Percentiles rank a stretch among this genome's conserved stretches.
Conservation (phyloP, 768 basidiomycete genomes). For the Suillus variegatus region DNA sequence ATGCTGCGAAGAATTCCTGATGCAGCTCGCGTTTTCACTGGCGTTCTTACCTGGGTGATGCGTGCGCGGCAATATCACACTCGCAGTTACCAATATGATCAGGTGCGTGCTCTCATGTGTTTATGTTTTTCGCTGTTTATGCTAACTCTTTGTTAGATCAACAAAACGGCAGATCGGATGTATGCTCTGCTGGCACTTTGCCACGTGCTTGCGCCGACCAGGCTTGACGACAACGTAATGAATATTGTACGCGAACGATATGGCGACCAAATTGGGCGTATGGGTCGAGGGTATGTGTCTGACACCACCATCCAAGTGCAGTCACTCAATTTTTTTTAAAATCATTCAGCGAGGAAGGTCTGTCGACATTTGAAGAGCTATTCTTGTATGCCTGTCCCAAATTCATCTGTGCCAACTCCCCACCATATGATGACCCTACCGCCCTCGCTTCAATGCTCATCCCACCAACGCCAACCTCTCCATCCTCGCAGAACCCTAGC, state of each 20-base stretch:
- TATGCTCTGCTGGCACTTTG: constrained; percentile 94
- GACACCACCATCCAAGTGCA: constrained; percentile 3
- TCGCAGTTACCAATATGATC: constrained; percentile 94
- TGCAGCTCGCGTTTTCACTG: constrained; percentile 91
- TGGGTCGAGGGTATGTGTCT: constrained; percentile 74
- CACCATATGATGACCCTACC: constrained; percentile 83
- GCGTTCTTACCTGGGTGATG: constrained; percentile 92
- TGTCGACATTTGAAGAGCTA: constrained; percentile 86
- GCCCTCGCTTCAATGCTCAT: constrained; percentile 54
- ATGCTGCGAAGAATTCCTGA: constrained; percentile 94
- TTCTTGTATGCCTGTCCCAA: constrained; percentile 95
- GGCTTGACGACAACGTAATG: constrained; percentile 93
- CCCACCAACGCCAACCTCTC: constrained; percentile 37
- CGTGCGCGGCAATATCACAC: constrained; percentile 98
- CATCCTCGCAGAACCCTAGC: constrained; percentile 28
- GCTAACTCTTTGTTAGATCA: constrained; percentile 63
- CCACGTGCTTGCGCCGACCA: constrained; percentile 88
- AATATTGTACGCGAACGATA: constrained; percentile 91
- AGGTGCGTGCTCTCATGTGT: constrained; percentile 46
- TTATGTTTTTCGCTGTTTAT: background rate
- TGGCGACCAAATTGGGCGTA: constrained; percentile 86
- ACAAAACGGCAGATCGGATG: constrained; percentile 97
- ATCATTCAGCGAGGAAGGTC: constrained; percentile 58
- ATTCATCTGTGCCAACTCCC: constrained; percentile 93
- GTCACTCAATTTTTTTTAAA: background rate